Conservation (phyloP, 1,139 yeast species). For the Zygoascus sp. region DNA sequence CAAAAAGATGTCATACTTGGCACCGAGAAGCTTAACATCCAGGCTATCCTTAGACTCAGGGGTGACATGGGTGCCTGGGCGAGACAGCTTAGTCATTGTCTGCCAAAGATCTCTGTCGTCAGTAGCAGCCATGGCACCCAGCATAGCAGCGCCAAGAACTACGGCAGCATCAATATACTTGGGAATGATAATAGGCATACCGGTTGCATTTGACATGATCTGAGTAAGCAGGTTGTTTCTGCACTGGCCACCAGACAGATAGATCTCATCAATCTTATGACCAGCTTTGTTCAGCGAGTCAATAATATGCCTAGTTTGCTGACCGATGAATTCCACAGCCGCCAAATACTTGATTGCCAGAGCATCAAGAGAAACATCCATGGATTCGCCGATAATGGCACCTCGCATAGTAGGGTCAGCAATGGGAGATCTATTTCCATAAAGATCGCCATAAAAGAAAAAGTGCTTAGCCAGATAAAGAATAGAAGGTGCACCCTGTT, state of each 20-base stretch:
- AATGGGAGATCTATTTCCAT: conserved; percentile 94
- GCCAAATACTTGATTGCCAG: conserved; percentile 83
- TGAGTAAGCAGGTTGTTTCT: conserved; percentile 85
- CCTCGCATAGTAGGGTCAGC: conserved; percentile 95
- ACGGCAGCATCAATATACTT: conserved; percentile 95
- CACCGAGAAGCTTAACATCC: conserved; percentile 65
- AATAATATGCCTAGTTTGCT: conserved; percentile 92
- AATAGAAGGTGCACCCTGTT: conserved; percentile 59
- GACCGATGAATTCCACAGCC: conserved; percentile 96
- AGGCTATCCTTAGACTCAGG: conserved; percentile 58
- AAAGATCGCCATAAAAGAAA: conserved; percentile 93
- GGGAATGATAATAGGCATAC: conserved; percentile 88
- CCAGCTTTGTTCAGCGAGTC: conserved; percentile 80
- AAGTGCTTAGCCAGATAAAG: conserved; percentile 77
- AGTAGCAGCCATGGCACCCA: conserved; percentile 86
- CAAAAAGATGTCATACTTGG: conserved; percentile 77
- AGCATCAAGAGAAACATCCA: conserved; percentile 82
- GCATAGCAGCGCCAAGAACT: conserved; percentile 88
- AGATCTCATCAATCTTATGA: conserved; percentile 67
- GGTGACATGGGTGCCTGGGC: conserved; percentile 70
- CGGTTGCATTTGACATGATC: conserved; percentile 87
- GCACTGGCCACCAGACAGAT: conserved; percentile 96
- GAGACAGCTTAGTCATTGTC: conserved; percentile 78
- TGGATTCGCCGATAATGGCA: conserved; percentile 84
- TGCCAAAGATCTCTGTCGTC: conserved; percentile 57